Evolutionary conservation across 352 stramenopile genomes (phyloP).

Genomic region (Phytopythium vexans): DNA sequence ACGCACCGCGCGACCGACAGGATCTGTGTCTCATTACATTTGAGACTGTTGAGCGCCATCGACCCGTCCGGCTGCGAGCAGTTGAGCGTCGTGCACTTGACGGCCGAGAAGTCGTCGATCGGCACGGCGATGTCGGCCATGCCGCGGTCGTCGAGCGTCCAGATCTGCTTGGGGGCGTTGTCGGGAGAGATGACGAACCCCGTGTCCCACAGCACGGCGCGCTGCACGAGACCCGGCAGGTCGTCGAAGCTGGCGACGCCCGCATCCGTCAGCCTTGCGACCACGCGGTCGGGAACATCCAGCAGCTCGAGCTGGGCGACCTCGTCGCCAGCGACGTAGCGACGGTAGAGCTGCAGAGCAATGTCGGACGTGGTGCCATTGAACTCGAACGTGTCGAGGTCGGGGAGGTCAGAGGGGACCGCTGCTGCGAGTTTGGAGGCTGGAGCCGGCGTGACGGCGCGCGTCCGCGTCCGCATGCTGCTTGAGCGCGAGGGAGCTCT

Average conservation of each 20-base stretch:
- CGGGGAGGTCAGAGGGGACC: no score
- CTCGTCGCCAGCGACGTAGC: slow-evolving; percentile 14
- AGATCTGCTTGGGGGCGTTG: slow-evolving; percentile 20
- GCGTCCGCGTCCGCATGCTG: no score
- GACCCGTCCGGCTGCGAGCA: slow-evolving; percentile 12
- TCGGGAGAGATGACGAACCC: slow-evolving; percentile 13
- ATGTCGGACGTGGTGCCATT: slow-evolving; percentile 15
- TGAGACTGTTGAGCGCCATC: slow-evolving; percentile 9
- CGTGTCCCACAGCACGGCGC: slow-evolving; percentile 24
- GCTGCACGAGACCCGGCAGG: slow-evolving; percentile 18
- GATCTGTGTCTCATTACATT: slow-evolving; percentile 24
- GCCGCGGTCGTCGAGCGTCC: slow-evolving; percentile 9
- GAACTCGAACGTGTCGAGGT: slow-evolving; percentile 1
- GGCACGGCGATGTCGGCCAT: slow-evolving; percentile 23
- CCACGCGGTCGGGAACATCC: neutral
- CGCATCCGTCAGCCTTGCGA: neutral
- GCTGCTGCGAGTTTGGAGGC: no score
- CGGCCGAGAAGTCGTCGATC: slow-evolving; percentile 11
- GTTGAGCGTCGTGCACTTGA: slow-evolving; percentile 11
- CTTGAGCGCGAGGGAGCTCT: no score
- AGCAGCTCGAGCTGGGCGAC: slow-evolving; percentile 10
- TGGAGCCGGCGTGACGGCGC: no score
- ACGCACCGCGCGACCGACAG: slow-evolving; percentile 12
- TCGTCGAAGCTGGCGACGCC: slow-evolving; percentile 4
- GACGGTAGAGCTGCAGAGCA: slow-evolving; percentile 15